Evolutionary conservation across 2,329 filamentous ascomycete species (phyloP).

Genomic region (Monosporascus sp.): DNA sequence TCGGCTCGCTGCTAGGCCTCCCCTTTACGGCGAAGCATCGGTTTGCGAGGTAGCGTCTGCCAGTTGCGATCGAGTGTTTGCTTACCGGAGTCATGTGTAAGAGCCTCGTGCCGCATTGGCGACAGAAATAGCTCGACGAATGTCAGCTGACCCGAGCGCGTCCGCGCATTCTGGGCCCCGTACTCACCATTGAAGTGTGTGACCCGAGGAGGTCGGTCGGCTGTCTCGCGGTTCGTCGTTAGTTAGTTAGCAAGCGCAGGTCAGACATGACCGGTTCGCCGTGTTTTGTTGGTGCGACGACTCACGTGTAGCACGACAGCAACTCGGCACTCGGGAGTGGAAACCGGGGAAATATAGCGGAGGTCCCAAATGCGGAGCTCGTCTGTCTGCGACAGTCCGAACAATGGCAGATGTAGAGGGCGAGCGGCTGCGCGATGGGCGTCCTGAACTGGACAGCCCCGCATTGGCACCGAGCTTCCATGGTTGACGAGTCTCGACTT

Average conservation of each 20-base stretch:
- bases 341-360: slow-evolving; percentile 66
- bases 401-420: slow-evolving; percentile 69
- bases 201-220: slow-evolving; percentile 51
- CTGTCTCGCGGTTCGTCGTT: slow-evolving; percentile 28
- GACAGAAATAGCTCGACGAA: slow-evolving; percentile 56
- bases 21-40: not conserved
- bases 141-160: not conserved
- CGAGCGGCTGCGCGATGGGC: slow-evolving; percentile 51
- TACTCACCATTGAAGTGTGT: slow-evolving; percentile 51
- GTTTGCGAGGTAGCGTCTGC: no score
- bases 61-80: not conserved
- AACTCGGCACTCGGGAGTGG: slow-evolving; percentile 42
- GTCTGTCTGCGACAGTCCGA: slow-evolving; percentile 60
- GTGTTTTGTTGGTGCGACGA: slow-evolving; percentile 7
- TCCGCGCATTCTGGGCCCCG: not conserved
- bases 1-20: not conserved
- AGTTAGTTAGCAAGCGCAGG: slow-evolving; percentile 4
- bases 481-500: slow-evolving; percentile 20
- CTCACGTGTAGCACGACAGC: slow-evolving; percentile 51
- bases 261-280: no score
- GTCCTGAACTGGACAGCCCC: slow-evolving; percentile 57
- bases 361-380: slow-evolving; percentile 61
- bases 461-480: slow-evolving; percentile 62
- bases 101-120: slow-evolving; percentile 58
- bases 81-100: slow-evolving; percentile 55